phyloP scores from a whole-genome alignment of 2,329 filamentous ascomycete genomes.

The Colletotrichum lindemuthianum region DNA sequence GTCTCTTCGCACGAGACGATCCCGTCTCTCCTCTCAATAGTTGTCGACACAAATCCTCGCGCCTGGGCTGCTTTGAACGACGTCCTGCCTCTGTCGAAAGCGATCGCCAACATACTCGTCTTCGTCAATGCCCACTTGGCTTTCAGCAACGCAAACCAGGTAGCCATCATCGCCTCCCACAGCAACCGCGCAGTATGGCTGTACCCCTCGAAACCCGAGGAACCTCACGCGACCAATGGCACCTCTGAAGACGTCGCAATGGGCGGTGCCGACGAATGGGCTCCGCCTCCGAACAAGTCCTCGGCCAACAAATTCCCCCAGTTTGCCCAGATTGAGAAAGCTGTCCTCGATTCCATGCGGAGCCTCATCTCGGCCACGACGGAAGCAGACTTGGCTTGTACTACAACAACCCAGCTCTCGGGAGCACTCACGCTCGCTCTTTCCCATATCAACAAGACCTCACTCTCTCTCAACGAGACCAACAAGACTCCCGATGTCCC shows the following conservation, averaged over 20 bases:
- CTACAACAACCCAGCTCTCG: conserved; percentile 86
- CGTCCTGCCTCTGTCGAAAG: conserved; percentile 82
- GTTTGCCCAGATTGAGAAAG: conserved; percentile 86
- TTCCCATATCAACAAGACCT: conserved; percentile 87
- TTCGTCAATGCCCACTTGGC: conserved; percentile 97
- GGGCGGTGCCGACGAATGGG: conserved; percentile 51
- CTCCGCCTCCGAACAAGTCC: conserved; percentile 46
- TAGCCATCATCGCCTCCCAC: conserved; percentile 91
- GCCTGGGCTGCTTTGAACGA: conserved; percentile 85
- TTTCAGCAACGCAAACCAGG: conserved; percentile 91
- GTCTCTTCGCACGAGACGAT: conserved; percentile 62
- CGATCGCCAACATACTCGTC: conserved; percentile 88
- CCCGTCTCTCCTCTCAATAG: conserved; percentile 87
- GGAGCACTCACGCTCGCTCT: conserved; percentile 92
- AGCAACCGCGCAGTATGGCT: conserved; percentile 88
- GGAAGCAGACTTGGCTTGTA: conserved; percentile 71
- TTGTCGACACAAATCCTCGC: conserved; percentile 96
- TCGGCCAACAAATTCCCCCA: conserved; percentile 92
- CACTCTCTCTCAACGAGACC: conserved; percentile 70
- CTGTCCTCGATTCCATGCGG: conserved; percentile 78
- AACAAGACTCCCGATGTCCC: conserved; percentile 53
- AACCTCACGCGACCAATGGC: conserved; percentile 32
- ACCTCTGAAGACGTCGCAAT: conserved; percentile 67
- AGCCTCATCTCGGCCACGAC: conserved; percentile 78
- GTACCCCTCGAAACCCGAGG: conserved; percentile 70